Conservation (phyloP, 768 basidiomycete genomes). For the Lactarius hatsudake region DNA sequence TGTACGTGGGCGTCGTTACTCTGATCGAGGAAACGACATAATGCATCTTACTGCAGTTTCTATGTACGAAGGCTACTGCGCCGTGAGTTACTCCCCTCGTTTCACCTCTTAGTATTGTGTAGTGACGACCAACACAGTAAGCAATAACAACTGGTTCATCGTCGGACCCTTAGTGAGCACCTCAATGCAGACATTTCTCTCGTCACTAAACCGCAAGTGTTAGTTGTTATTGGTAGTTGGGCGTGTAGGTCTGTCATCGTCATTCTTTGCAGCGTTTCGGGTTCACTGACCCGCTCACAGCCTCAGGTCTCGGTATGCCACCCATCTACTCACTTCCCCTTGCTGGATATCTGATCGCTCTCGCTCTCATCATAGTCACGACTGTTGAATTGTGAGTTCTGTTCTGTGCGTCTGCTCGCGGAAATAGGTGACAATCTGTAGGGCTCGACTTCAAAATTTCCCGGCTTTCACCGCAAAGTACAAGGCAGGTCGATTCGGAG, state of each 20-base stretch:
- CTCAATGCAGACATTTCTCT: background rate
- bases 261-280: background rate
- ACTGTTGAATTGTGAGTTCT: conserved; percentile 19
- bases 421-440: background rate
- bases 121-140: conserved; percentile 20
- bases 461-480: conserved; percentile 8
- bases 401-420: background rate
- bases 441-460: conserved; percentile 17
- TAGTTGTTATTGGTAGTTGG: conserved; percentile 11
- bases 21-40: background rate
- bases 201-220: background rate
- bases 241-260: conserved; percentile 21
- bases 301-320: conserved; percentile 21
- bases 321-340: background rate
- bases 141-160: conserved; percentile 26
- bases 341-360: background rate
- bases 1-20: conserved; percentile 15
- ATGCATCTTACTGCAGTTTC: conserved; percentile 16
- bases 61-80: conserved; percentile 20
- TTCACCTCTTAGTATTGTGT: background rate
- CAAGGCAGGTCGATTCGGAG: background rate
- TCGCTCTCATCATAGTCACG: conserved; percentile 9
- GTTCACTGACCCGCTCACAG: conserved; percentile 14
- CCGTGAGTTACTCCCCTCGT: conserved; percentile 8
- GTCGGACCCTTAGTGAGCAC: conserved; percentile 17